Evolutionary conservation across 257 asterid species (phyloP), one percentile per base, ranked within the genome.

Genomic region (Orobanche coerulescens): DNA sequence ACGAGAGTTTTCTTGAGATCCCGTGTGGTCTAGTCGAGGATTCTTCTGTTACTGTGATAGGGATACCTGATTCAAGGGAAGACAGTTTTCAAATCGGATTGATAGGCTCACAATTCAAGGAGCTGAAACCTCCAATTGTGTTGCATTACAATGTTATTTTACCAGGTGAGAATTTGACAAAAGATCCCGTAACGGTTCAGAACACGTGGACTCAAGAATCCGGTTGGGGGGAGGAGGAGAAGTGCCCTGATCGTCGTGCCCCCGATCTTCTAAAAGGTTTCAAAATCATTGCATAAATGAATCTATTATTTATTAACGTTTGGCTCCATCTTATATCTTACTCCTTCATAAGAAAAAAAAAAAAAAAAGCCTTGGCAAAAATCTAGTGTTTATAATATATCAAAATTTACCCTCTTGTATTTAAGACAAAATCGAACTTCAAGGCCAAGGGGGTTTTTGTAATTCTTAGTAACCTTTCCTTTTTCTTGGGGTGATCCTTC

Each of bases 21-120:
- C 98, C 98, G 0, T 92, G 97, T 71, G 98, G 98, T 61, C 72
- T 92, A 23, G 83, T 88, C 10, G 88, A 81, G 72, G 98, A 76
- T 65, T 92, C 97, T 16, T 84, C 97, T 43, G 76, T 88, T 80
- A 82, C 94, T 39, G 79, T 92, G 55, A 86, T 92, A 37, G 97
- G 97, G 64, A 74, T 81, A 43, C 97, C 98, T 23, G 76, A 81
- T 58, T 73, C 77, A 0, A 55, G 28, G 61, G 69, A 68, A 42
- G 80, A 79, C 16, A 77, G 82, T 71, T 92, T 92, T 68, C 81
- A 79, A 55, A 82, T 92, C 48, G 81, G 86, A 37, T 80, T 92
- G 48, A 39, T 82, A 0, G 97, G 95, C 20, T 81, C 94, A 1
- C 77, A 56, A 54, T 59, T 78, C 13, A 76, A 77, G 66, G 91